Conservation (phyloP, 192 early-diverging fungal species). For the Coemansia nantahalensis region DNA sequence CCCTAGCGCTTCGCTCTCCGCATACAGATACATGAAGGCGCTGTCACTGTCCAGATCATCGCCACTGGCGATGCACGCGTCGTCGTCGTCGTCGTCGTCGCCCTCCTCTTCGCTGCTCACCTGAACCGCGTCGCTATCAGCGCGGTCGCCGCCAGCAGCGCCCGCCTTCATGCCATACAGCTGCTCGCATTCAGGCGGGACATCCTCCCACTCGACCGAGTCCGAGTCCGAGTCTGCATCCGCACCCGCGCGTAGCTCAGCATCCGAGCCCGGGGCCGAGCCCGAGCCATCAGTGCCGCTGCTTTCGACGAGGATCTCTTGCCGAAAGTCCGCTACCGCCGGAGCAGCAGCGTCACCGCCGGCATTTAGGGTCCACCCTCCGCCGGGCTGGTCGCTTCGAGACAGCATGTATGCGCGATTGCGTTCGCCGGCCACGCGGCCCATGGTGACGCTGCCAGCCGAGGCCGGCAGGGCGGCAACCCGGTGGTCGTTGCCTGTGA, state of each 20-base stretch:
- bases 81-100: background rate
- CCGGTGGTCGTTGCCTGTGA: constrained; percentile 41
- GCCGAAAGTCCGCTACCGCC: constrained; percentile 11
- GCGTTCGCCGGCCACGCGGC: constrained; percentile 78
- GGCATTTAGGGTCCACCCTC: constrained; percentile 64
- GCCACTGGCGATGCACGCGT: background rate
- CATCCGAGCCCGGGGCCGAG: too few species aligned
- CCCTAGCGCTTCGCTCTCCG: constrained; percentile 10
- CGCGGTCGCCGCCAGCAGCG: too few species aligned
- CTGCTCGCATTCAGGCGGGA: constrained; percentile 4
- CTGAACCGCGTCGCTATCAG: too few species aligned
- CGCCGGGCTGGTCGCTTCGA: constrained; percentile 70
- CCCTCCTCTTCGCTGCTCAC: constrained; percentile 12
- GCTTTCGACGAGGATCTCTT: constrained; percentile 14
- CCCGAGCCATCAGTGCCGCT: constrained; percentile 28
- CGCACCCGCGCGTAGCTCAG: too few species aligned
- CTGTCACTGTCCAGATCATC: constrained; percentile 8
- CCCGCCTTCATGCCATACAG: background rate
- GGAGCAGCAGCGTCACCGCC: constrained; percentile 3
- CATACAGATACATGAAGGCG: constrained; percentile 19
- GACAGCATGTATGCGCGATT: constrained; percentile 79
- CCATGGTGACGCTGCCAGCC: constrained; percentile 26
- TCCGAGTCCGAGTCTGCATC: constrained; percentile 36
- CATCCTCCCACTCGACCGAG: constrained; percentile 61
- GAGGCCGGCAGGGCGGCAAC: constrained; percentile 2